phyloP scores from a whole-genome alignment of 2,329 filamentous ascomycete genomes.

The Exophiala aquamarina region DNA sequence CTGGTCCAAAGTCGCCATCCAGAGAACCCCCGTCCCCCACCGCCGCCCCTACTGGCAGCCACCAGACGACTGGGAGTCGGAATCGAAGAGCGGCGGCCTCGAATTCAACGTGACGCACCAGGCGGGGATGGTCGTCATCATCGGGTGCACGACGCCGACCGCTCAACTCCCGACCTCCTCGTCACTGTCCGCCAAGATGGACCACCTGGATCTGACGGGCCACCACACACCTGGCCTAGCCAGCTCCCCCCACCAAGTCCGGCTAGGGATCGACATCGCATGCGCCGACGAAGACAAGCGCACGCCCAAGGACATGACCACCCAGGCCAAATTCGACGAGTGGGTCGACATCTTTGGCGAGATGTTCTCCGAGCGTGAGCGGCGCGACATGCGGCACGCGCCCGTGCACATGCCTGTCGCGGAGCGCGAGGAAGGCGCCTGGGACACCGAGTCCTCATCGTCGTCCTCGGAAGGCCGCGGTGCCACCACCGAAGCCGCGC shows the following conservation, averaged over 20 bases:
- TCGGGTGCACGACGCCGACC: slow-evolving; percentile 44
- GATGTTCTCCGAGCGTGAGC: slow-evolving; percentile 58
- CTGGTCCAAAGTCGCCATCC: slow-evolving; percentile 58
- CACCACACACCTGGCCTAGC: slow-evolving; percentile 13
- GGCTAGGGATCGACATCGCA: slow-evolving; percentile 61
- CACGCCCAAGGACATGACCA: slow-evolving; percentile 49
- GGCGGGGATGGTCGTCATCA: slow-evolving; percentile 60
- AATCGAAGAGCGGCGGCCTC: too few relatives aligned
- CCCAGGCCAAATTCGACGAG: slow-evolving; percentile 51
- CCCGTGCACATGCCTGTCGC: slow-evolving; percentile 32
- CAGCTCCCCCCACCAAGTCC: slow-evolving; percentile 12
- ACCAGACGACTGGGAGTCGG: slow-evolving; percentile 29
- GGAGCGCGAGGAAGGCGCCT: slow-evolving; percentile 33
- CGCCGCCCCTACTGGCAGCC: slow-evolving; percentile 56
- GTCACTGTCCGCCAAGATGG: slow-evolving; percentile 5
- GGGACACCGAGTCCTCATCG: slow-evolving; percentile 16
- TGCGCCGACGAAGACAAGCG: slow-evolving; percentile 57
- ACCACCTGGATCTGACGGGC: slow-evolving; percentile 10
- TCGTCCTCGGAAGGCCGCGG: slow-evolving; percentile 5
- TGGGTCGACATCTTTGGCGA: slow-evolving; percentile 62
- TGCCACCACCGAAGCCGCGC: not conserved
- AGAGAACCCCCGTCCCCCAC: slow-evolving; percentile 50
- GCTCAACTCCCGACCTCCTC: slow-evolving; percentile 13
- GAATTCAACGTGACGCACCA: slow-evolving; percentile 69
- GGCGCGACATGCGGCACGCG: slow-evolving; percentile 53